phyloP scores from a whole-genome alignment of 495 filamentous ascomycete species.

The Viridothelium virens region DNA sequence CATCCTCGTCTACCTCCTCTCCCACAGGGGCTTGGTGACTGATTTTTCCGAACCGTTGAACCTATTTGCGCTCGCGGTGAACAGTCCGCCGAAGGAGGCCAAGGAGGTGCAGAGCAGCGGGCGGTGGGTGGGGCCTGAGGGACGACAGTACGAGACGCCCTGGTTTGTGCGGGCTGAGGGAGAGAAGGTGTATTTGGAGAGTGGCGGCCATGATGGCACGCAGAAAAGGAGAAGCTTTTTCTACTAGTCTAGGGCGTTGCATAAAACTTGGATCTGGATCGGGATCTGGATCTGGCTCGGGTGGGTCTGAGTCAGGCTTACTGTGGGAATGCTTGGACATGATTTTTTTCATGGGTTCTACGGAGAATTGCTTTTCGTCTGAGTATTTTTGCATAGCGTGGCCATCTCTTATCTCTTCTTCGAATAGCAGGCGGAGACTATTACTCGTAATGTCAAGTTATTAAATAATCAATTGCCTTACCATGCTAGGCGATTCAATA shows the following conservation, averaged over 20 bases:
- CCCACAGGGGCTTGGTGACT: conserved; percentile 50
- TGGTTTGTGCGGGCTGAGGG: conserved; percentile 1
- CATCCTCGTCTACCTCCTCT: conserved; percentile 51
- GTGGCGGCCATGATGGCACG: background rate
- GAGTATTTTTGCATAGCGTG: background rate
- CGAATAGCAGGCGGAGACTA: too few relatives aligned
- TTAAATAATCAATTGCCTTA: too few relatives aligned
- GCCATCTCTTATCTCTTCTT: background rate
- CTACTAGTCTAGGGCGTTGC: background rate
- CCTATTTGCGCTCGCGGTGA: conserved; percentile 60
- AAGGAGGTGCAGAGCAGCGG: background rate
- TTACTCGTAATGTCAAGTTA: too few relatives aligned
- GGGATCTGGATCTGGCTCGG: too few relatives aligned
- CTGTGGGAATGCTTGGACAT: too few relatives aligned
- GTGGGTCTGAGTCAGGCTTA: too few relatives aligned
- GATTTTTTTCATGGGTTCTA: too few relatives aligned
- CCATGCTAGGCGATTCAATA: too few relatives aligned
- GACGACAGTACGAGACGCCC: conserved; percentile 4
- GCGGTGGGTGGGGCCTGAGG: conserved; percentile 1
- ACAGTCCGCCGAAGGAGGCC: conserved; percentile 49
- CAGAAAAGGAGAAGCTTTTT: conserved; percentile 6
- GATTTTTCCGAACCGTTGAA: conserved; percentile 73
- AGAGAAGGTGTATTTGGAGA: conserved; percentile 6
- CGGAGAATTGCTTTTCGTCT: background rate
- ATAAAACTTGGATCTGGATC: too few relatives aligned